phyloP scores from a whole-genome alignment of 108 stramenopile genomes.

The Chaetoceros tenuissimus region DNA sequence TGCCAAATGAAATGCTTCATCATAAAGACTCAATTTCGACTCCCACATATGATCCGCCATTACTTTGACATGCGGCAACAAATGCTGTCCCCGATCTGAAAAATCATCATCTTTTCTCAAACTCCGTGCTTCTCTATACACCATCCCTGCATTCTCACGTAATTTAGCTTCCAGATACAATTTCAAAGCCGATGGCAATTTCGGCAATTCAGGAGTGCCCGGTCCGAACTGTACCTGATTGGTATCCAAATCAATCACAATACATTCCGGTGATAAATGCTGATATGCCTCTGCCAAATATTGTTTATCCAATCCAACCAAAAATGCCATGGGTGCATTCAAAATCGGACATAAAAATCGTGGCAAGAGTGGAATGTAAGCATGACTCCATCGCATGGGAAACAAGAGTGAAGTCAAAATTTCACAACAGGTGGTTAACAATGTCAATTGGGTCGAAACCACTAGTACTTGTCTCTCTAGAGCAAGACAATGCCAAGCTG shows the following conservation, averaged over 20 bases:
- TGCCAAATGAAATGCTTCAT: conserved; percentile 73
- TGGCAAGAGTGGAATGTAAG: conserved; percentile 79
- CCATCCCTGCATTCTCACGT: conserved; percentile 55
- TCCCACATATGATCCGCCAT: conserved; percentile 82
- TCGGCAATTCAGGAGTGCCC: conserved; percentile 48
- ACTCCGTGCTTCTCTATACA: conserved; percentile 64
- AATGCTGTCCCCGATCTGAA: conserved; percentile 53
- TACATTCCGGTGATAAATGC: conserved; percentile 62
- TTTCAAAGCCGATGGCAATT: conserved; percentile 48
- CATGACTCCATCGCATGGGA: conserved; percentile 87
- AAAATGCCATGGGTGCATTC: conserved; percentile 76
- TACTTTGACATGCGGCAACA: conserved; percentile 54
- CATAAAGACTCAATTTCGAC: conserved; percentile 48
- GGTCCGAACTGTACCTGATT: conserved; percentile 60
- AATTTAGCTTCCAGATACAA: conserved; percentile 32
- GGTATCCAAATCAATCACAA: conserved; percentile 82
- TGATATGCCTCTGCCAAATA: conserved; percentile 60
- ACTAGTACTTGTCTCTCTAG: conserved; percentile 83
- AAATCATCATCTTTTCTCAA: conserved; percentile 56
- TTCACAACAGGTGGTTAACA: conserved; percentile 78
- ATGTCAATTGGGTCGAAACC: conserved; percentile 75
- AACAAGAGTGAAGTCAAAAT: conserved; percentile 82
- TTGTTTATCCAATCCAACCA: conserved; percentile 78
- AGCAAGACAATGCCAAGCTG: conserved; percentile 66
- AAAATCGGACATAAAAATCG: conserved; percentile 73